These are phyloP conservation scores for Proliferodiscus dingleyae DNA, from an alignment of 2,329 filamentous ascomycete species.

Conservation along the genomic window DNA sequence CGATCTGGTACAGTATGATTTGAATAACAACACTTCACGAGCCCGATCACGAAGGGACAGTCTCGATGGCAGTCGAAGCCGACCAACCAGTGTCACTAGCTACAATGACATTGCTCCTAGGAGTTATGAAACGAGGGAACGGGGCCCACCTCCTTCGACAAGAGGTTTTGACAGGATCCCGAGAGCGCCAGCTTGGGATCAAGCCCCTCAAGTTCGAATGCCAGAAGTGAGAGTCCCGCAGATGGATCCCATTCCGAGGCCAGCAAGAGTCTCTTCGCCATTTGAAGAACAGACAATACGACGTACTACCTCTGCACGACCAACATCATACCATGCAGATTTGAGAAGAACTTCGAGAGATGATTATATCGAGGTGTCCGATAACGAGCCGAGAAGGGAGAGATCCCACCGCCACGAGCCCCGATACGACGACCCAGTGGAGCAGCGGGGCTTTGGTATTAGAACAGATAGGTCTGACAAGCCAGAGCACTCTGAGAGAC, in stretches of 20 bases:
- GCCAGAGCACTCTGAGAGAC: slow-evolving; percentile 10
- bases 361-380: slow-evolving; percentile 29
- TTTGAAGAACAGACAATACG: slow-evolving; percentile 18
- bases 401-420: slow-evolving; percentile 19
- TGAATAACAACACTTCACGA: slow-evolving; percentile 43
- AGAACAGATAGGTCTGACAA: slow-evolving; percentile 15
- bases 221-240: slow-evolving; percentile 35
- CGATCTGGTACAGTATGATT: slow-evolving; percentile 57
- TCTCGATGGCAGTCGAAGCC: slow-evolving; percentile 39
- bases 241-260: slow-evolving; percentile 25
- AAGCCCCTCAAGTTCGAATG: slow-evolving; percentile 39
- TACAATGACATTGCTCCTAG: slow-evolving; percentile 27
- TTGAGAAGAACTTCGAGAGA: slow-evolving; percentile 21
- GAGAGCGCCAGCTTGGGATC: slow-evolving; percentile 43
- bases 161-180: slow-evolving; percentile 66
- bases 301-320: slow-evolving; percentile 34
- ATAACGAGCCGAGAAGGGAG: slow-evolving; percentile 24
- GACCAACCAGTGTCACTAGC: slow-evolving; percentile 27
- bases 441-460: slow-evolving; percentile 26
- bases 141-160: slow-evolving; percentile 60
- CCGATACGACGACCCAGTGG: slow-evolving; percentile 26
- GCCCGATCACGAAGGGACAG: slow-evolving; percentile 47
- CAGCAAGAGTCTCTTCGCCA: slow-evolving; percentile 19
- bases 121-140: slow-evolving; percentile 37
- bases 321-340: slow-evolving; percentile 28